Conservation (phyloP, 192 early-diverging fungal species). For the Coemansia sp. region DNA sequence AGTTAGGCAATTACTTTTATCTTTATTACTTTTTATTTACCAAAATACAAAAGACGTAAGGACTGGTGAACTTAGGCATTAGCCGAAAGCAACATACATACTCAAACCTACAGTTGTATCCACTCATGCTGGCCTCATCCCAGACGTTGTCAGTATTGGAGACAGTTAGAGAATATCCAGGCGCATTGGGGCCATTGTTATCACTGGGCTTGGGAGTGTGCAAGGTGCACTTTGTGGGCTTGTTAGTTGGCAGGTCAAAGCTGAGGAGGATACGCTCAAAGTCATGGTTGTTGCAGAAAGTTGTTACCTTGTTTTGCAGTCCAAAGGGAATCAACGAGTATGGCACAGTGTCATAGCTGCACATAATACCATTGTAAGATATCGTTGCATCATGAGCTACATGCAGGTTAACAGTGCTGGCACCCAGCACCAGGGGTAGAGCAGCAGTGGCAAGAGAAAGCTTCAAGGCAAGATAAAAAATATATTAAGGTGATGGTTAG, state of each 20-base stretch:
- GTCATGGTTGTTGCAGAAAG: conserved; percentile 54
- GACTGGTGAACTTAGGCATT: no score
- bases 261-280: conserved; percentile 44
- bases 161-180: conserved; percentile 22
- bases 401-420: conserved; percentile 14
- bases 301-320: conserved; percentile 15
- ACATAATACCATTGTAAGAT: conserved; percentile 38
- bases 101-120: not conserved
- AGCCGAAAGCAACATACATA: no score
- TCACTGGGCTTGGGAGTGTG: conserved; percentile 27
- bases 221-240: conserved; percentile 27
- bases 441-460: conserved; percentile 1
- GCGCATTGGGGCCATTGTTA: conserved; percentile 4
- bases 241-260: conserved; percentile 41
- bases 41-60: no score
- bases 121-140: conserved; percentile 46
- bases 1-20: no score
- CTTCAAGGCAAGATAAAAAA: not conserved
- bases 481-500: not conserved
- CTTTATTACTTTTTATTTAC: no score
- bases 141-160: conserved; percentile 39
- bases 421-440: conserved; percentile 12
- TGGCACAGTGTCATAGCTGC: conserved; percentile 30
- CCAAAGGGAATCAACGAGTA: conserved; percentile 32
- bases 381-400: conserved; percentile 33